Evolutionary conservation across 192 early-diverging fungal genomes (phyloP).

Genomic region (Dispira simplex): DNA sequence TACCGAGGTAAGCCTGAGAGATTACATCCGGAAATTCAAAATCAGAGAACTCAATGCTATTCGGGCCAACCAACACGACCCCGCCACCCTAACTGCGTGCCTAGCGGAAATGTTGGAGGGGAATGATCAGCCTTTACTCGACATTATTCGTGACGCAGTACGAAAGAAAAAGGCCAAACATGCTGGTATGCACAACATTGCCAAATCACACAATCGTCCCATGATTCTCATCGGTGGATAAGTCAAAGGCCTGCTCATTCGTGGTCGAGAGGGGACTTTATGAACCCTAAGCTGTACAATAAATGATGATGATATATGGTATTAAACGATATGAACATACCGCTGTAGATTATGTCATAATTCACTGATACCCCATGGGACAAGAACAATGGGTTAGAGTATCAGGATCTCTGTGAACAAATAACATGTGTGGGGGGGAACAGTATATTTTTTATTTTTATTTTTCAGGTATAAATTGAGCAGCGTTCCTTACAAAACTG

Average conservation of each 20-base stretch:
- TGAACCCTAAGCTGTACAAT: no score
- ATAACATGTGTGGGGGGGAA: no score
- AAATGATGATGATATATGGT: no score
- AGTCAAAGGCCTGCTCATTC: not conserved
- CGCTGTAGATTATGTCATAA: no score
- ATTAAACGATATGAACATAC: no score
- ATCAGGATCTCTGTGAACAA: no score
- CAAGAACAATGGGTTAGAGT: no score
- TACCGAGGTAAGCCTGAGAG: constrained; percentile 70
- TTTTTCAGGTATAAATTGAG: no score
- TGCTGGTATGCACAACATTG: constrained; percentile 80
- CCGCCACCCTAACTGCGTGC: not conserved
- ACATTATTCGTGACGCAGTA: constrained; percentile 62
- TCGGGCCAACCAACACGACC: not conserved
- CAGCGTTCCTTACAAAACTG: not conserved
- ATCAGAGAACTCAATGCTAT: constrained; percentile 16
- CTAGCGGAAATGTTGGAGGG: constrained; percentile 16
- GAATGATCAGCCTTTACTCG: constrained; percentile 21
- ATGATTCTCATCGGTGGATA: constrained; percentile 94
- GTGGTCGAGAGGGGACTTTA: no score
- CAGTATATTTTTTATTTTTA: no score
- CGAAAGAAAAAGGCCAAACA: constrained; percentile 84
- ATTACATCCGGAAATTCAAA: constrained; percentile 49
- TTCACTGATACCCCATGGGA: no score
- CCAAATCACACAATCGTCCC: constrained; percentile 71